These are phyloP conservation scores for Quercus ilex DNA, from an alignment of 306 rosid genomes.

Conservation along the genomic window DNA sequence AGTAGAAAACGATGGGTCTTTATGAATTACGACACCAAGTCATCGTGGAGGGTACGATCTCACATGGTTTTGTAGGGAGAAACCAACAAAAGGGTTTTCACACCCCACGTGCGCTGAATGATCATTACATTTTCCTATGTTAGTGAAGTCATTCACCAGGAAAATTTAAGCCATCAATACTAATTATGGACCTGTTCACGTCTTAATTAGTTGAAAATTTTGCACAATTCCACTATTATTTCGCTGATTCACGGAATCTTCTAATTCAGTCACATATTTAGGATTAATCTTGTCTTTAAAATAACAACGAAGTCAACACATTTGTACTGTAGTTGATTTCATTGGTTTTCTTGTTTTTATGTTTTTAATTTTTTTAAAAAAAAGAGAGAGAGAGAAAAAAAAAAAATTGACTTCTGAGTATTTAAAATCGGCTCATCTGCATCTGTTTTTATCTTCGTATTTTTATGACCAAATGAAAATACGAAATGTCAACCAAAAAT, in stretches of 20 bases:
- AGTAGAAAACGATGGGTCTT: conserved; percentile 39
- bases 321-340: too few relatives aligned
- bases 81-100: conserved; percentile 22
- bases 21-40: conserved; percentile 29
- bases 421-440: too few relatives aligned
- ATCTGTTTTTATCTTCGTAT: too few relatives aligned
- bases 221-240: background rate
- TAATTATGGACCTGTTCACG: background rate
- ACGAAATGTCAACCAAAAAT: too few relatives aligned
- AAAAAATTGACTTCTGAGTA: too few relatives aligned
- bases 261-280: too few relatives aligned
- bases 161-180: background rate
- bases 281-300: too few relatives aligned
- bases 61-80: conserved; percentile 48
- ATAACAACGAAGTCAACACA: too few relatives aligned
- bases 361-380: too few relatives aligned
- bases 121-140: background rate
- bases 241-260: background rate
- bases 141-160: background rate
- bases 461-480: too few relatives aligned
- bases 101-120: conserved; percentile 40
- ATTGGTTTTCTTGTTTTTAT: too few relatives aligned
- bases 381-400: too few relatives aligned
- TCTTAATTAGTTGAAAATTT: background rate
- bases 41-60: conserved; percentile 22